phyloP scores from a whole-genome alignment of 345 rosid genomes.

The Euphorbia tirucalli region DNA sequence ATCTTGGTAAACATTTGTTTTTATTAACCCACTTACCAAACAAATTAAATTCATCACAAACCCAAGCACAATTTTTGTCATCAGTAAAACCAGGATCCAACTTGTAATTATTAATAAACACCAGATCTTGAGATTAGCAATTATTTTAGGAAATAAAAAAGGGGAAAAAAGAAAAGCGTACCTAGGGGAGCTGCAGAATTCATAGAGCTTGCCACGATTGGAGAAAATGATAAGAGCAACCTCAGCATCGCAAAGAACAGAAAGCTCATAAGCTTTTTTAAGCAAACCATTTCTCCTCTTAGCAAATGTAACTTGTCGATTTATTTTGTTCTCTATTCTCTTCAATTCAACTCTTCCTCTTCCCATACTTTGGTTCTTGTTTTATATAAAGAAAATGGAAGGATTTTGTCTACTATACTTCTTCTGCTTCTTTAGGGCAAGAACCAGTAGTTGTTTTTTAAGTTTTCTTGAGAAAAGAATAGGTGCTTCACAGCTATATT shows the following conservation, averaged over 20 bases:
- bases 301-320: slow-evolving; percentile 28
- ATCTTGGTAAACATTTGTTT: no score
- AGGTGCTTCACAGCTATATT: neutral
- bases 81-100: no score
- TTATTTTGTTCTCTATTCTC: slow-evolving; percentile 66
- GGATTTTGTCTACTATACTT: neutral
- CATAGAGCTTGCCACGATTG: slow-evolving; percentile 35
- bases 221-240: slow-evolving; percentile 28
- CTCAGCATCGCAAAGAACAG: slow-evolving; percentile 27
- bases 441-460: neutral
- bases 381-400: neutral
- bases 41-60: no score
- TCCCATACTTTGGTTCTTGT: slow-evolving; percentile 32
- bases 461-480: neutral
- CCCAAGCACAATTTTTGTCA: no score
- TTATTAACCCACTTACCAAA: no score
- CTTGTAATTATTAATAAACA: no score
- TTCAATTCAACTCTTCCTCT: slow-evolving; percentile 63
- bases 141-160: neutral
- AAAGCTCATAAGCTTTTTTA: slow-evolving; percentile 27
- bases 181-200: slow-evolving; percentile 58
- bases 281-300: slow-evolving; percentile 30
- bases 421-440: slow-evolving; percentile 28
- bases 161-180: slow-evolving; percentile 1
- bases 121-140: no score